Percentiles rank a stretch among this genome's conserved stretches.
Conservation (phyloP, 768 basidiomycete species). For the Coprinopsis cinerea region DNA sequence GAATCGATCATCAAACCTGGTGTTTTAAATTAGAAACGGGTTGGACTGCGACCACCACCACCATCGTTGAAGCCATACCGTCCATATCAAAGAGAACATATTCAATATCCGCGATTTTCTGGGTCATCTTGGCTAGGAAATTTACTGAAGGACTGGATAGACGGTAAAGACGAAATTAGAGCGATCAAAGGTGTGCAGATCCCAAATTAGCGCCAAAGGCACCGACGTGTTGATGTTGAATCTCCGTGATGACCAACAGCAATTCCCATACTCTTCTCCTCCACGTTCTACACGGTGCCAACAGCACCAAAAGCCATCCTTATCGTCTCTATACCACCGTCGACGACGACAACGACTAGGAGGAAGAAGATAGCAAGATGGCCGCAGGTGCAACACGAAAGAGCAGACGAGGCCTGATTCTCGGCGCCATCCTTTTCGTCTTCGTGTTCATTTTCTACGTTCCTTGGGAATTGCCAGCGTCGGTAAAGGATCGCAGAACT, state of each 20-base stretch:
- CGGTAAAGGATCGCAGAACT: conserved; percentile 28
- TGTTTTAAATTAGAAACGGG: conserved; percentile 1
- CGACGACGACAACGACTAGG: no score
- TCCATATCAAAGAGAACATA: conserved; percentile 76
- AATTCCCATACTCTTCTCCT: no score
- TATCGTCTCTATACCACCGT: no score
- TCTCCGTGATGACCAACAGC: no score
- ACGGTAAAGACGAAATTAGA: conserved; percentile 8
- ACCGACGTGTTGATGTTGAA: not conserved
- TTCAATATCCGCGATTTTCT: conserved; percentile 30
- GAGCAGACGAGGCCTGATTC: conserved; percentile 25
- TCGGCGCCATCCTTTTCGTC: conserved; percentile 30
- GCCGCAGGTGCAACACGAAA: not conserved
- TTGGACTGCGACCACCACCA: not conserved
- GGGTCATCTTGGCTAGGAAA: conserved; percentile 4
- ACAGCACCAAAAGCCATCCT: not conserved
- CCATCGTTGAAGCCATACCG: conserved; percentile 29
- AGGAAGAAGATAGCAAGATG: not conserved
- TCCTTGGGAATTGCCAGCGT: conserved; percentile 36
- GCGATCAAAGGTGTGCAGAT: not conserved
- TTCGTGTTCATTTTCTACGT: conserved; percentile 36
- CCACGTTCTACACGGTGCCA: not conserved
- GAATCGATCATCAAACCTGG: conserved; percentile 72
- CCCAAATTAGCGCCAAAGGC: not conserved
- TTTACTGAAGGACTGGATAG: no score